Evolutionary conservation across 2,329 filamentous ascomycete species (phyloP).

Genomic region (Penicillium sp.): DNA sequence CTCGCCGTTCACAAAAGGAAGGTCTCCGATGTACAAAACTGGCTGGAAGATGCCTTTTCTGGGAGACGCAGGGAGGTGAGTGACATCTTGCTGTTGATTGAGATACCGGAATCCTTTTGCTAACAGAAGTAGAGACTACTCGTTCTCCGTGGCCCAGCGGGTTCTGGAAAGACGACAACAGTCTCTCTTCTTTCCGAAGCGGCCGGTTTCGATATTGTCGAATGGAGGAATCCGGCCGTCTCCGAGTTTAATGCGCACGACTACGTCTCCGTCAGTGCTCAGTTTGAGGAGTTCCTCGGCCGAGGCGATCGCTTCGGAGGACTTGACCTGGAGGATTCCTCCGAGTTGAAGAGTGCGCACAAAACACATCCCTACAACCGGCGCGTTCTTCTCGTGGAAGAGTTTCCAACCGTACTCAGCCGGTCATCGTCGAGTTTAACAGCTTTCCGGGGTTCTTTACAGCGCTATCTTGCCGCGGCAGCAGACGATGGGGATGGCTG

Average conservation of each 20-base stretch:
- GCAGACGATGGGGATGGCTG: constrained; percentile 51
- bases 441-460: constrained; percentile 71
- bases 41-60: constrained; percentile 72
- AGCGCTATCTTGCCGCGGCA: constrained; percentile 70
- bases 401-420: constrained; percentile 75
- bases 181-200: constrained; percentile 72
- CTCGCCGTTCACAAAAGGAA: constrained; percentile 94
- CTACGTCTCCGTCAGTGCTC: constrained; percentile 67
- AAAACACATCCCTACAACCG: constrained; percentile 28
- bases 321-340: constrained; percentile 51
- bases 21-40: constrained; percentile 77
- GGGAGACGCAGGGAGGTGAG: constrained; percentile 51
- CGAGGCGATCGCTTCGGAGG: constrained; percentile 77
- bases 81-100: constrained; percentile 1
- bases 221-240: constrained; percentile 83
- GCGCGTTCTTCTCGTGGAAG: constrained; percentile 71
- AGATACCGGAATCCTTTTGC: not conserved
- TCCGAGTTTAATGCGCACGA: constrained; percentile 60
- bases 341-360: not conserved
- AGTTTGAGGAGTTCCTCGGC: constrained; percentile 90
- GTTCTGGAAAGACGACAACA: constrained; percentile 90
- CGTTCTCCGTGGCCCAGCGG: constrained; percentile 84
- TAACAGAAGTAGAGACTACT: constrained; percentile 63
- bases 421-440: constrained; percentile 62
- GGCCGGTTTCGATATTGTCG: constrained; percentile 73